phyloP scores from a whole-genome alignment of 345 rosid genomes.

The Nephelium lappaceum region DNA sequence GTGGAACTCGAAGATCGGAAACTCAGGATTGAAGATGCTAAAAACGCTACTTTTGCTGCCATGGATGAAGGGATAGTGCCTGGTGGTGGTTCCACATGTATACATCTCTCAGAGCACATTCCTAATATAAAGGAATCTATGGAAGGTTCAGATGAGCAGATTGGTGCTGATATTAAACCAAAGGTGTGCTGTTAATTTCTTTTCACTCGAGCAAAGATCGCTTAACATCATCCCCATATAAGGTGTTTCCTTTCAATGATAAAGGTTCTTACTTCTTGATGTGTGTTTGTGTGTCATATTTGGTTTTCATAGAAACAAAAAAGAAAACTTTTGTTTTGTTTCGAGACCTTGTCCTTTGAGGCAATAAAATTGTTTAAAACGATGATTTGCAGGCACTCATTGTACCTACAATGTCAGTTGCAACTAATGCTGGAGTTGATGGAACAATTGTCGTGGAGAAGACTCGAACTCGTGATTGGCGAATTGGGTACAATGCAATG shows the following conservation, averaged over 20 bases:
- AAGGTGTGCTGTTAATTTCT: constrained; percentile 36
- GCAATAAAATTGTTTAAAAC: not conserved
- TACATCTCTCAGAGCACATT: constrained; percentile 66
- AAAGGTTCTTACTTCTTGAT: not conserved
- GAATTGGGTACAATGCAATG: constrained; percentile 84
- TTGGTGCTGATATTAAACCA: constrained; percentile 75
- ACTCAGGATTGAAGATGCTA: constrained; percentile 88
- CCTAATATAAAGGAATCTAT: constrained; percentile 51
- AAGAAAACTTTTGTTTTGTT: not conserved
- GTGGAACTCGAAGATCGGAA: constrained; percentile 89
- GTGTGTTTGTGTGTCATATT: not conserved
- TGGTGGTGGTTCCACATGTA: constrained; percentile 87
- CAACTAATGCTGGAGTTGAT: constrained; percentile 78
- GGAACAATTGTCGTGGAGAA: constrained; percentile 78
- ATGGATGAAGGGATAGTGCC: constrained; percentile 90
- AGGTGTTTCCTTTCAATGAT: not conserved
- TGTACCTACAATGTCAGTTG: constrained; percentile 78
- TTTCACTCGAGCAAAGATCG: not conserved
- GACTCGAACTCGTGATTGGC: constrained; percentile 57
- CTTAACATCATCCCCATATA: not conserved
- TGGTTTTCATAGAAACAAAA: not conserved
- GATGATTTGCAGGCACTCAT: constrained; percentile 61
- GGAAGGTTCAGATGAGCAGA: constrained; percentile 65
- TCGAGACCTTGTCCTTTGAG: no score
- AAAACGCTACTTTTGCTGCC: constrained; percentile 92